These are phyloP conservation scores for Candida gorgasii DNA, from an alignment of 805 yeast genomes.

Conservation along the genomic window DNA sequence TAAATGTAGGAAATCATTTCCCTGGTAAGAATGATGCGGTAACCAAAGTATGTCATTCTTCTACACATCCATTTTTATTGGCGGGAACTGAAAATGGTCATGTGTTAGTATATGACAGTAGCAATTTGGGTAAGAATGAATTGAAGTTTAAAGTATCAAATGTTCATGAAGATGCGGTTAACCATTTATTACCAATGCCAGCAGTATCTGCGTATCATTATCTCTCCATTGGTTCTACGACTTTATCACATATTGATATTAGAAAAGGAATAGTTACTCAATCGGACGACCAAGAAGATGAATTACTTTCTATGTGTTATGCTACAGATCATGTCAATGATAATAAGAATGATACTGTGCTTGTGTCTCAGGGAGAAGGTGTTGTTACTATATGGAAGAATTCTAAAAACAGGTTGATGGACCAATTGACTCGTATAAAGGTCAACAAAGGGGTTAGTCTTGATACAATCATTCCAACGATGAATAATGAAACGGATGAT, in stretches of 20 bases:
- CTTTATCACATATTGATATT: slow-evolving; percentile 74
- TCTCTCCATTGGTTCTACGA: slow-evolving; percentile 79
- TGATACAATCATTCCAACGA: slow-evolving; percentile 63
- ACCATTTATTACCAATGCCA: slow-evolving; percentile 68
- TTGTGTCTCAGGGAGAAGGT: slow-evolving; percentile 92
- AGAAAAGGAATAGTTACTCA: slow-evolving; percentile 65
- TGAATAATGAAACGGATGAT: slow-evolving; percentile 52
- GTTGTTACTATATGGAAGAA: slow-evolving; percentile 85
- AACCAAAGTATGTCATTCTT: slow-evolving; percentile 47
- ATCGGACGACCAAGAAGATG: slow-evolving; percentile 93
- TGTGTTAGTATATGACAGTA: slow-evolving; percentile 62
- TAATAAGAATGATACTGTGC: slow-evolving; percentile 59
- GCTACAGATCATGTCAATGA: slow-evolving; percentile 49
- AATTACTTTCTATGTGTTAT: slow-evolving; percentile 72
- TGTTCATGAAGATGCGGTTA: slow-evolving; percentile 78
- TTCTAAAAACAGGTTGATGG: slow-evolving; percentile 63
- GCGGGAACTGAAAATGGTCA: slow-evolving; percentile 72
- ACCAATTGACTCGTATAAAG: slow-evolving; percentile 77
- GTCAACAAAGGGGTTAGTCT: slow-evolving; percentile 69
- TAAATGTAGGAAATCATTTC: slow-evolving; percentile 24
- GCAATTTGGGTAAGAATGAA: slow-evolving; percentile 42
- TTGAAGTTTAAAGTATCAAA: slow-evolving; percentile 48
- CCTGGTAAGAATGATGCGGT: slow-evolving; percentile 28
- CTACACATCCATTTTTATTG: slow-evolving; percentile 51
- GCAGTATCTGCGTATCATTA: slow-evolving; percentile 76